Base-by-base conservation (phyloP, 139 green algal species). In the Chlorella sp. region DNA sequence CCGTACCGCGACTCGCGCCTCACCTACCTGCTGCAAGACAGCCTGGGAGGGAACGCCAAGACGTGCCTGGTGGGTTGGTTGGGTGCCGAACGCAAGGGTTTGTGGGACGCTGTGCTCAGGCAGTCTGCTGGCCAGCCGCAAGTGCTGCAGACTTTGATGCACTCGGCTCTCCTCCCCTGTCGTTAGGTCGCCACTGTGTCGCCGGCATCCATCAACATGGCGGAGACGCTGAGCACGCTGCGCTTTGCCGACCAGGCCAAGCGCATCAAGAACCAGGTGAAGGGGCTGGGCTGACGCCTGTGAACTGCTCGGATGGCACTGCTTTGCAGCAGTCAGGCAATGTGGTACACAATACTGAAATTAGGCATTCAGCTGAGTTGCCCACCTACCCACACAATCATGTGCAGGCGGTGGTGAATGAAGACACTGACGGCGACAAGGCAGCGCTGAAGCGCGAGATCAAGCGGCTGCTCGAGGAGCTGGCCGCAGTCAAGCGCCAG, bases 11-110 rank as follows among this genome's bases (percentile, higher is more conserved):
- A 99, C 92, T 97, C 92, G 40, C 94, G 96, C 79, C 94, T 99
- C 30, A 99, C 97, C 1, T 98, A 97, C 87, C 92, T 99, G 70
- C 93, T 99, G n/a, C 95, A 98, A 92, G 95, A 98, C 44, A 97
- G 93, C 0, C 88, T 99, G 38, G 96, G 96, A 20, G 96, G 96
- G 74, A 99, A 99, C 79, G 92, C 96, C 43, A 99, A 98, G 88
- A 98, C 87, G 22, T 77, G 67, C 48, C 68, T 85, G 38, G 64
- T 84, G 44, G 9, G 70, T 17, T 70, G 64, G 64, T 32, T 41
- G 64, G 56, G 56, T n/a, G 56, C 56, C 30, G n/a, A n/a, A n/a
- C n/a, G n/a, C n/a, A n/a, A n/a, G n/a, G n/a, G n/a, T n/a, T n/a
- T n/a, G n/a, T n/a, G n/a, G n/a, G n/a, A n/a, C n/a, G n/a, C n/a